Evolutionary conservation across 2,329 filamentous ascomycete genomes (phyloP).

Genomic region (Pyricularia sp.): DNA sequence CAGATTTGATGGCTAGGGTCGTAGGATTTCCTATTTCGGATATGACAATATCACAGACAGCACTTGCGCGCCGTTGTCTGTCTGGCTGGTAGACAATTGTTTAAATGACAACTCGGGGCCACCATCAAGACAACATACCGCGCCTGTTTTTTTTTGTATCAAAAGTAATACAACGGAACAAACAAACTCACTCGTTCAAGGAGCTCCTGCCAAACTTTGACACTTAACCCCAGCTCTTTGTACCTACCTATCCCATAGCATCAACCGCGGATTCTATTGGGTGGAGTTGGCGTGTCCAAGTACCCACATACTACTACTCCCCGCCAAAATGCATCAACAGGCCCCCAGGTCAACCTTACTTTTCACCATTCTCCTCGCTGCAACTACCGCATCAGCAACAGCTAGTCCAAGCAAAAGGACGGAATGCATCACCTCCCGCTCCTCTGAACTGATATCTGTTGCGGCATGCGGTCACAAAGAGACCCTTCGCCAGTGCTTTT

Average conservation of each 20-base stretch:
- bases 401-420: background rate
- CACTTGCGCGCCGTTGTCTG: background rate
- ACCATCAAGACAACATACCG: background rate
- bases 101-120: background rate
- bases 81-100: background rate
- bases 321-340: background rate
- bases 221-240: background rate
- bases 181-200: background rate
- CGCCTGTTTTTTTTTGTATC: background rate
- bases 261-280: background rate
- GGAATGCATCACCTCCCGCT: slow-evolving; percentile 26
- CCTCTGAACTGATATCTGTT: slow-evolving; percentile 23
- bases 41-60: background rate
- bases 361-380: background rate
- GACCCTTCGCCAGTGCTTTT: slow-evolving; percentile 30
- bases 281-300: background rate
- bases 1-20: background rate
- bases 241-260: background rate
- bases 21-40: background rate
- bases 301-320: background rate
- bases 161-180: background rate
- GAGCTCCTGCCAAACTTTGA: background rate
- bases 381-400: background rate
- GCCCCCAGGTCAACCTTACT: background rate
- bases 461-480: slow-evolving; percentile 30